Base-by-base conservation (phyloP, 2,329 filamentous ascomycete species). In the Aspergillus tanneri region DNA sequence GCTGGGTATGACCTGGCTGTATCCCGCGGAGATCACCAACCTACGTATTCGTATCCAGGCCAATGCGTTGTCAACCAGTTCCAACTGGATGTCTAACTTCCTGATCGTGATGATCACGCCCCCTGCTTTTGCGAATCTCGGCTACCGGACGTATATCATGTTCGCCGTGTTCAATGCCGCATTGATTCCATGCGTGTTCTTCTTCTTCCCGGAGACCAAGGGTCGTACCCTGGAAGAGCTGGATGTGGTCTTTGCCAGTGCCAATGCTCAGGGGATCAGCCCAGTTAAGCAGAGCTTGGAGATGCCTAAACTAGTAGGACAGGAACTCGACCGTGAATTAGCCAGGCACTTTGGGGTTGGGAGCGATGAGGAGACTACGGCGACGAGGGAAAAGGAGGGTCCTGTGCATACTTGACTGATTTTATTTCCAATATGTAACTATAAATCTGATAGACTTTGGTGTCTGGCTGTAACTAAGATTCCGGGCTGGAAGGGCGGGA, bases 51-150 rank as follows among this genome's bases (percentile, higher is more conserved):
- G 81, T 47, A 81, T 78, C 11, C 80, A 81, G 12, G 80, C 81
- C 43, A 85, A 85, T 58, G 83, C 83, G 1, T 67, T 85, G 25
- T 79, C 79, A 2, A 86, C 82, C 0, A 78, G 76, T 40, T 76
- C 75, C 28, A 83, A 82, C 65, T 82, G 79, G 79, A 67, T 78
- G 7, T 78, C 76, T 65, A 82, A 82, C 65, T 85, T 85, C 65
- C 84, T 84, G 58, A 80, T 86, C 21, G 83, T 86, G 38, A 83
- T 84, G 77, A 79, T 86, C 42, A 84, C 82, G 0, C 83, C 83
- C 0, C 73, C 80, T 2, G 78, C 81, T 4, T 80, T 85, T 51
- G 65, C 68, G 4, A 78, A 72, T 44, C 81, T 82, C 48, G 67
- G 70, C 0, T 81, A 78, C 55, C 65, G 72, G 50, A 81, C 78